Evolutionary conservation across 495 filamentous ascomycete species (phyloP), one percentile per base, ranked within the genome.

Genomic region (Penicillium psychrofluorescens): DNA sequence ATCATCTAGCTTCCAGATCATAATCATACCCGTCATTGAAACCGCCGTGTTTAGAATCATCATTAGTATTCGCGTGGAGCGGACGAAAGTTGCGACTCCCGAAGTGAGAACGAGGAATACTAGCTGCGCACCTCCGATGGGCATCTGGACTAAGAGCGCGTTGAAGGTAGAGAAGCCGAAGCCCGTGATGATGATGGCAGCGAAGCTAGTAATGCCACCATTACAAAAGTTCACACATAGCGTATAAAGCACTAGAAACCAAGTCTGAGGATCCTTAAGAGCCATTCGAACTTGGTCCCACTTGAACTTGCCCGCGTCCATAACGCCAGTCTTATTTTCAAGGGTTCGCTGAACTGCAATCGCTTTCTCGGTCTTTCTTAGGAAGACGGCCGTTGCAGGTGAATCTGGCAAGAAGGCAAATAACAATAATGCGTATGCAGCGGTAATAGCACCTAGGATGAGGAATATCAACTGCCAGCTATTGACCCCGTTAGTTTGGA

Each of bases 251-350:
- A 68, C 65, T 4, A 70, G 41, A 29, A 63, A 51, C 66, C 66
- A 82, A 2, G 61, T 76, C 47, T 76, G 74, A 0, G 74, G 77
- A 54, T 81, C 64, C 9, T 58, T 56, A 11, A 79, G 49, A 1
- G 75, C 69, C 56, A 77, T 63, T 40, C 55, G 59, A 12, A 72
- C 72, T 32, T 84, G 80, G n/a, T 69, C 57, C 66, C 64, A 76
- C 43, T 72, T 73, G 51, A 80, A 83, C 11, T 66, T 62, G 14
- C 78, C 79, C 11, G 70, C 74, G 29, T 79, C 76, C 28, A 80
- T 62, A 11, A 80, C 76, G 31, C 66, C 64, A 9, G 77, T 77
- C 49, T 81, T 75, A 38, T 83, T 82, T n/a, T 63, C 62, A 5
- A 77, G 62, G 7, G 79, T 75, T 29, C 79, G 66, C 54, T 81